Evolutionary conservation across 2,329 filamentous ascomycete species (phyloP).

Genomic region (Trichophaea hybrida): DNA sequence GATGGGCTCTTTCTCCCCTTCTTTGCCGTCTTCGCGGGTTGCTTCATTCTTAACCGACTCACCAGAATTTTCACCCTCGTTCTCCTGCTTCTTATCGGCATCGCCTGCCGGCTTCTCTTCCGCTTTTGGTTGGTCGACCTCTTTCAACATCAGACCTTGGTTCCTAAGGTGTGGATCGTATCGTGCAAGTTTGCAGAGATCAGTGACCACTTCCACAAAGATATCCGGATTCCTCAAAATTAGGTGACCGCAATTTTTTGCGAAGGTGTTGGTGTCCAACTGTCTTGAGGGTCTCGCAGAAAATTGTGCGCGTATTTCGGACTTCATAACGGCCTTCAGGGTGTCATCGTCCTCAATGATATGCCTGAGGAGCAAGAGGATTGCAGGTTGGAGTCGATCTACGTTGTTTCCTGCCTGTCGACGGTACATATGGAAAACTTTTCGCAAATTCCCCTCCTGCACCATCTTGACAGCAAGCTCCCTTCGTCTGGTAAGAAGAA

Average conservation of each 20-base stretch:
- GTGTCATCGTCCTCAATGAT: constrained; percentile 89
- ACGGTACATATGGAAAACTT: constrained; percentile 88
- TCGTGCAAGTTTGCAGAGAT: constrained; percentile 59
- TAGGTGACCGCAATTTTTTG: constrained; percentile 63
- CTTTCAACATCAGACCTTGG: constrained; percentile 26
- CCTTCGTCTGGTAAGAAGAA: constrained; percentile 72
- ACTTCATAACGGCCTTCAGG: constrained; percentile 79
- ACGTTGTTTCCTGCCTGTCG: constrained; percentile 71
- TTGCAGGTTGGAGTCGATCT: constrained; percentile 55
- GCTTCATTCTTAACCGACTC: constrained; percentile 15
- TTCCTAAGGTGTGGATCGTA: constrained; percentile 32
- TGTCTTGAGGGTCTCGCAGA: constrained; percentile 40
- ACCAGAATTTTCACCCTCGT: constrained; percentile 2
- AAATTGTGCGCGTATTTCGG: constrained; percentile 70
- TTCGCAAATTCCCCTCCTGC: constrained; percentile 76
- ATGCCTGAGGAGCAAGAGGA: constrained; percentile 79
- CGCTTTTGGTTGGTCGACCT: constrained; percentile 26
- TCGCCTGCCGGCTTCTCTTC: constrained; percentile 30
- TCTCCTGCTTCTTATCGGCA: constrained; percentile 16
- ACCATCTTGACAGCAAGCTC: constrained; percentile 60
- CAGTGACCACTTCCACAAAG: constrained; percentile 77
- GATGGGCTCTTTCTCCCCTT: constrained; percentile 46
- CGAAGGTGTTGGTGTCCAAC: constrained; percentile 56
- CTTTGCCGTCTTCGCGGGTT: constrained; percentile 29
- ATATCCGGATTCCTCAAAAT: constrained; percentile 68